Evolutionary conservation across 164 flowering plant species (phyloP).

Genomic region (Sextonia rubra): DNA sequence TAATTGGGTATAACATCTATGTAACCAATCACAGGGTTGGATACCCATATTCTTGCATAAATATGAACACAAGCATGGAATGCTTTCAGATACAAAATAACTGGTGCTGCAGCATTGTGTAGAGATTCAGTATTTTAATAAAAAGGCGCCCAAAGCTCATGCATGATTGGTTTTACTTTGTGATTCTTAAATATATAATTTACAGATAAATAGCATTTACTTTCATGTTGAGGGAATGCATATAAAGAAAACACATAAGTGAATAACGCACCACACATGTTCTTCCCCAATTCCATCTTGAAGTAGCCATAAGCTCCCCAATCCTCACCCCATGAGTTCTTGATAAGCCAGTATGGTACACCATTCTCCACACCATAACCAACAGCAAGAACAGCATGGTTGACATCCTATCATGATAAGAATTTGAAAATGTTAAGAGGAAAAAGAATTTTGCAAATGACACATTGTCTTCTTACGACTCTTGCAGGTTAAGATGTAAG

Average conservation of each 20-base stretch:
- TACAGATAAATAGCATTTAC: not conserved
- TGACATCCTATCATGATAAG: conserved; percentile 74
- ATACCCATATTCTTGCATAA: not conserved
- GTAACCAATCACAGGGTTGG: no score
- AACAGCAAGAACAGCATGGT: conserved; percentile 98
- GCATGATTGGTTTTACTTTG: not conserved
- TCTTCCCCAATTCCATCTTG: conserved; percentile 96
- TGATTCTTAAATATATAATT: not conserved
- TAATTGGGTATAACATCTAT: no score
- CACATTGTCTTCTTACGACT: no score
- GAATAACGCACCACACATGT: conserved; percentile 93
- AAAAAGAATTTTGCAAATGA: not conserved
- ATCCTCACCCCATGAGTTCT: conserved; percentile 88
- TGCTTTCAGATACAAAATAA: not conserved
- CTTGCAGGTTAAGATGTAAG: no score
- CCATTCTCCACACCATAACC: conserved; percentile 90
- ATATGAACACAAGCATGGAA: not conserved
- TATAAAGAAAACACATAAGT: not conserved
- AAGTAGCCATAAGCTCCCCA: conserved; percentile 97
- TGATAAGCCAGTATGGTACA: conserved; percentile 86
- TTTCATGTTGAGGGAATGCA: not conserved
- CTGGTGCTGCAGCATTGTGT: not conserved
- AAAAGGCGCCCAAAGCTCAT: not conserved
- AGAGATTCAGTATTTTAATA: not conserved
- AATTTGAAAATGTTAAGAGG: not conserved